Evolutionary conservation across 257 asterid genomes (phyloP), one percentile per base, ranked within the genome.

Genomic region (Scutellaria baicalensis): DNA sequence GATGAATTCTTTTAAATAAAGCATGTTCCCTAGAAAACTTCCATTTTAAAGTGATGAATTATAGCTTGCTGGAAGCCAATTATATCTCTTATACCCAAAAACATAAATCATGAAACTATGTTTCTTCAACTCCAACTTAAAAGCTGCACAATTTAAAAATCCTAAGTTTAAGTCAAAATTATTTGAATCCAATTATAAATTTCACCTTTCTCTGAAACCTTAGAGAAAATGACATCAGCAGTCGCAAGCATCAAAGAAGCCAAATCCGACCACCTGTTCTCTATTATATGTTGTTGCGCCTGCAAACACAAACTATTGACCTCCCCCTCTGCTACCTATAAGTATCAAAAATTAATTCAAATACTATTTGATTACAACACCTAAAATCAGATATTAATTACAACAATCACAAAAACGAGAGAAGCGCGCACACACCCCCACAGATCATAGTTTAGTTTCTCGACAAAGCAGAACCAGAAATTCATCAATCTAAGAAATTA

Each of bases 151-250:
- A 56, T 36, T 20, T 6, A 16, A 42, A 63, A 35, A 40, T 62
- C 54, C 33, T 14, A 36, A 35, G 52, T 42, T 45, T 5, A 13
- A 31, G 5, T 10, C 14, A 16, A 40, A 17, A 1, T 7, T 57
- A 33, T 20, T 5, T 14, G 1, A 6, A 38, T 23, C 39, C 59
- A 38, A 20, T 36, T 10, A 36, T 21, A 44, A 4, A 0, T 14
- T 8, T 71, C 60, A 94, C 99, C 97, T 85, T 91, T 91, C 67
- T 94, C 98, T 9, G 97, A 80, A 64, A 95, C 97, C 75, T 91
- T 87, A 8, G 99, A 77, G 83, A 89, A 86, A 59, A 94, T 79
- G 36, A 94, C 78, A 77, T 91, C 96, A 21, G 97, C 96, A 44
- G 98, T 88, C 64, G 96, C 82, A 9, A 94, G 85, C 96, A 91